Percentiles rank a stretch among this genome's conserved stretches.
These are phyloP conservation scores for Grigorovia yakushimaensis DNA, from an alignment of 805 yeast species.

Conservation along the genomic window DNA sequence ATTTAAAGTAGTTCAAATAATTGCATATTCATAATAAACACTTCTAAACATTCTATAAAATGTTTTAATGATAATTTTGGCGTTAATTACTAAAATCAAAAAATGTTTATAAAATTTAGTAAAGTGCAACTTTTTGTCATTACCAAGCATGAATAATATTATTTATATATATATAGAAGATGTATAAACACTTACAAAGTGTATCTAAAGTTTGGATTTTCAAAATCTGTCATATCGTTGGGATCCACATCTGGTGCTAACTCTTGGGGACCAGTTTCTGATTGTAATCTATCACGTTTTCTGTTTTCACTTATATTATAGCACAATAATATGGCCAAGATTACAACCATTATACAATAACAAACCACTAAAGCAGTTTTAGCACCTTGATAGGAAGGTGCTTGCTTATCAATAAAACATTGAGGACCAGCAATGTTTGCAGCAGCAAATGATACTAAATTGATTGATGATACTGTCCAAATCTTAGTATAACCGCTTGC, in stretches of 20 bases:
- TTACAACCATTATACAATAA: slow-evolving; percentile 32
- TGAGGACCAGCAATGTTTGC: slow-evolving; percentile 73
- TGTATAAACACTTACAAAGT: slow-evolving; percentile 3
- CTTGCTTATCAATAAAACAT: slow-evolving; percentile 46
- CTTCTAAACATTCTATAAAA: no score
- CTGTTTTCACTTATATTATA: slow-evolving; percentile 32
- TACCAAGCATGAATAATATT: neutral
- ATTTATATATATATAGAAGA: neutral
- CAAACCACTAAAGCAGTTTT: slow-evolving; percentile 43
- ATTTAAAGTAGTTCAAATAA: no score
- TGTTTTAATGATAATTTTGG: no score
- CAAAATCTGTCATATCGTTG: slow-evolving; percentile 35
- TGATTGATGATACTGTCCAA: slow-evolving; percentile 46
- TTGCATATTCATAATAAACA: no score
- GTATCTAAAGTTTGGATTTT: slow-evolving; percentile 35
- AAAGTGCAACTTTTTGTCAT: no score
- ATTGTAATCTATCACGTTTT: slow-evolving; percentile 30
- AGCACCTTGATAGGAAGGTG: slow-evolving; percentile 50
- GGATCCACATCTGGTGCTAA: slow-evolving; percentile 26
- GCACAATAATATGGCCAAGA: slow-evolving; percentile 24
- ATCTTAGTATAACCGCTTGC: slow-evolving; percentile 72
- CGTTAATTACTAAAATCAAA: no score
- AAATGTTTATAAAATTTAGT: no score
- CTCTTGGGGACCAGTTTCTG: slow-evolving; percentile 24
- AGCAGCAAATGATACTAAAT: slow-evolving; percentile 56